Base-by-base conservation (phyloP, 768 basidiomycete genomes). In the Suillus subaureus region DNA sequence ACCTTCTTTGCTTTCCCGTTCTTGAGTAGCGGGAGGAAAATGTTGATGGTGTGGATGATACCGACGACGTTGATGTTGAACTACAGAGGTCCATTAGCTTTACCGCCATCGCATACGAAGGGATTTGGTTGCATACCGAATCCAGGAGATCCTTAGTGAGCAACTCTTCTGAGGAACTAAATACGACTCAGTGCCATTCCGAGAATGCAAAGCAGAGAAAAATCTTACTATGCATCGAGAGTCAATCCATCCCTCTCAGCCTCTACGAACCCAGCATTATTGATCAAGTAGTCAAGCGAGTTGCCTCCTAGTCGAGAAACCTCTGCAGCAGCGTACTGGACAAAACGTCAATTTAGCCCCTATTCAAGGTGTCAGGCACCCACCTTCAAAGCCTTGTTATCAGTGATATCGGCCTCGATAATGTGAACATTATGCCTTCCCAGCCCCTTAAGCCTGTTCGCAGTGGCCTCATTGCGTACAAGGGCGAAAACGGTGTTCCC, bases 21-120 rank as follows among this genome's bases (percentile, higher is more conserved):
- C 40, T 67, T 68, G 47, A 83, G 70, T 26, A 82, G 73, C 13
- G 81, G 81, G 8, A 83, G 74, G 73, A 82, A 79, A 5, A 70
- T 70, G 69, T 79, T 78, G 65, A 72, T 78, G 13, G 78, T 75
- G 66, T 73, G 71, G 18, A 80, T 71, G 23, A 74, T 71, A 35
- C 79, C 80, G 58, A 78, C 51, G 52, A 78, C 75, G 70, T 83
- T 82, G 37, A 72, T 70, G 18, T 72, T 68, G 67, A 74, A 75
- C 73, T 77, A 60, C 15, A 33, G 12, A 61, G 16, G 45, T 28
- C 58, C 33, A 42, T 62, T 18, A 54, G 45, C 52, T 49, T 42
- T 60, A 60, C n/a, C 1, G 21, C n/a, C 47, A 26, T 37, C 4
- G 2, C 52, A 33, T 31, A 15, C n/a, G 9, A 23, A 37, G 9